Percentiles rank a stretch among this genome's conserved stretches.
phyloP scores from a whole-genome alignment of 2,329 filamentous ascomycete species.

The Pestalotiopsis sp. region DNA sequence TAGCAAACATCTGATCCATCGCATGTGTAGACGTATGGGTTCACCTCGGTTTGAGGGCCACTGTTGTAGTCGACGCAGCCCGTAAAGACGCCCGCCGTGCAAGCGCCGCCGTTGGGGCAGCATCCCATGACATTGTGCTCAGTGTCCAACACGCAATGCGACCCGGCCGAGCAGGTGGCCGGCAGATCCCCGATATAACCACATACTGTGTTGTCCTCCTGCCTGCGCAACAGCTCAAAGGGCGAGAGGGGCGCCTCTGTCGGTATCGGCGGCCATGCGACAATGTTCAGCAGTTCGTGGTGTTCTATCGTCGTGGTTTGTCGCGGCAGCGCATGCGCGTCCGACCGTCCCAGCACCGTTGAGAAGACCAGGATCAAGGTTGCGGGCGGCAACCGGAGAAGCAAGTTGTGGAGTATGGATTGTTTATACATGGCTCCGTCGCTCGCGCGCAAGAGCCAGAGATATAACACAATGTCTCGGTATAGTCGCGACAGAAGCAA shows the following conservation, averaged over 20 bases:
- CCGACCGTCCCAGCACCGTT: constrained; percentile 33
- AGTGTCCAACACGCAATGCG: constrained; percentile 59
- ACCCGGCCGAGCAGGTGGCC: constrained; percentile 60
- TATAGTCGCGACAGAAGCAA: background rate
- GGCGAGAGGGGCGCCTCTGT: constrained; percentile 43
- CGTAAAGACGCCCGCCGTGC: constrained; percentile 60
- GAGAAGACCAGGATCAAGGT: constrained; percentile 38
- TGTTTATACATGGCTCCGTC: constrained; percentile 29
- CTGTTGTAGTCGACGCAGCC: constrained; percentile 58
- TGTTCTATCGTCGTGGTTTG: constrained; percentile 41
- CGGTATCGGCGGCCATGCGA: constrained; percentile 41
- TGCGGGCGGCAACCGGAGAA: constrained; percentile 39
- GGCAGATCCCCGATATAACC: constrained; percentile 58
- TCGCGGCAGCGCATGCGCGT: constrained; percentile 43
- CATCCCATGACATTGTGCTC: constrained; percentile 55
- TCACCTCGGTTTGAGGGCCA: constrained; percentile 49
- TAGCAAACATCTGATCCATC: constrained; percentile 55
- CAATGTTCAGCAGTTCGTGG: constrained; percentile 39
- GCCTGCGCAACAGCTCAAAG: constrained; percentile 40
- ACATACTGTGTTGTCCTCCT: constrained; percentile 56
- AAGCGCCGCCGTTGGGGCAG: constrained; percentile 55
- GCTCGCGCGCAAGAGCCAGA: constrained; percentile 3
- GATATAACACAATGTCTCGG: background rate
- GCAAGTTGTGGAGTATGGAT: constrained; percentile 32
- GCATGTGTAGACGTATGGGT: constrained; percentile 62